Base-by-base conservation (phyloP, 129 eudicot species). In the Glebionis coronaria region DNA sequence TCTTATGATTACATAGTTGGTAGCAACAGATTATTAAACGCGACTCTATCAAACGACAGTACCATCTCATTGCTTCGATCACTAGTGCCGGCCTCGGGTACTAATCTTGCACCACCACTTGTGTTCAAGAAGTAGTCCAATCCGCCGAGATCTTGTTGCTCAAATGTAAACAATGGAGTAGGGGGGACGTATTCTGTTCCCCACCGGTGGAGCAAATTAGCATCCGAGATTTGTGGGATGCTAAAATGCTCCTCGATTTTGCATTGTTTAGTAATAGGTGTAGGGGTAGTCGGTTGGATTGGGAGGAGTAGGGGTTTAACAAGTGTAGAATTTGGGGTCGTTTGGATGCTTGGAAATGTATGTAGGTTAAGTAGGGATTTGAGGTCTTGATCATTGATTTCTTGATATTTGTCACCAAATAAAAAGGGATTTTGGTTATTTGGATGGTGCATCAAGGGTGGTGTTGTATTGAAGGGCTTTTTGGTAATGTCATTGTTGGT, bases 171-270 rank as follows among this genome's bases (percentile, higher is more conserved):
- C 69, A 65, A 55, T 38, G 75, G 76, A 27, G 70, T 56, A 52
- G 73, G 57, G 46, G 79, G 68, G 47, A 45, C 25, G 20, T 52
- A 78, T 23, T 73, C 78, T 15, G 67, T 35, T 55, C 65, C 78
- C 78, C 71, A 74, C 25, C 77, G 71, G 61, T 66, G 42, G 42
- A 35, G 73, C 73, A 79, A n/a, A 73, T 63, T 74, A 55, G 72
- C 56, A 14, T 59, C 51, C 8, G 73, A 12, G 44, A 73, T 65
- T 38, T 75, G 74, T 15, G 53, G 64, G 1, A 65, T 56, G 81
- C 50, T 70, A 63, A 66, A 77, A 49, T 66, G 78, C 44, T 78
- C 73, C 79, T 76, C 87, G 11, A 79, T 75, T 72, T 83, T 83
- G 71, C 87, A 83, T 46, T 71, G 72, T 83, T 76, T 83, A 25